A percentile compares a stretch with the other conserved stretches of the same genome.
Conservation (phyloP, 148 eudicot species). For the Suaeda aralocaspica region DNA sequence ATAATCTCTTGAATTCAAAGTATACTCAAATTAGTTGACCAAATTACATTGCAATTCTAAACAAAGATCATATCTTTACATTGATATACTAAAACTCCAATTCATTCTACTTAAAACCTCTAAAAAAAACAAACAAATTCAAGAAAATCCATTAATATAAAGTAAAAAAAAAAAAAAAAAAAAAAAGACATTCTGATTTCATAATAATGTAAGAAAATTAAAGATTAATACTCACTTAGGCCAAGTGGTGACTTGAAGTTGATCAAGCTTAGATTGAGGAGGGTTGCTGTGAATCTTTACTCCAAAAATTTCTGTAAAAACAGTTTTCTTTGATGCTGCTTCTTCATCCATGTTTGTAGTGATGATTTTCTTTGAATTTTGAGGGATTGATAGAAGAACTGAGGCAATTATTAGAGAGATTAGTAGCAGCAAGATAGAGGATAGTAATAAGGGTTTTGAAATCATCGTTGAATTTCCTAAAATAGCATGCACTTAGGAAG, state of each 20-base stretch:
- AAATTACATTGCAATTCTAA: neutral
- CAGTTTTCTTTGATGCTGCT: neutral
- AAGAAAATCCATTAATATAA: neutral
- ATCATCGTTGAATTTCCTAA: neutral
- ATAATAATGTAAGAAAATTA: neutral
- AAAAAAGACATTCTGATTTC: neutral
- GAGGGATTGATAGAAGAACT: constrained; percentile 10
- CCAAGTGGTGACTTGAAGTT: constrained; percentile 30
- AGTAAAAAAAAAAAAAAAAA: neutral
- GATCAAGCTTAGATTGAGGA: constrained; percentile 31
- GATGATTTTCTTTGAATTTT: constrained; percentile 14
- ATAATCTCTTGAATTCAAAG: neutral
- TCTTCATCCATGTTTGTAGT: neutral
- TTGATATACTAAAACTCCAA: neutral
- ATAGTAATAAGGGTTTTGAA: constrained; percentile 16
- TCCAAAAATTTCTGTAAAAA: constrained; percentile 13
- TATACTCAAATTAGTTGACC: neutral
- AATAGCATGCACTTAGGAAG: neutral
- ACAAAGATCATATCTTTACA: neutral
- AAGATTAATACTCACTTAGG: constrained; percentile 13
- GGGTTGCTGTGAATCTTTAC: constrained; percentile 29
- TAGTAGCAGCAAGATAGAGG: neutral
- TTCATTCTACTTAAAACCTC: neutral
- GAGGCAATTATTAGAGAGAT: constrained; percentile 17
- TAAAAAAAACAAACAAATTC: neutral